Base-by-base conservation (phyloP, 768 basidiomycete species). In the Xerocomellus dryophilus region DNA sequence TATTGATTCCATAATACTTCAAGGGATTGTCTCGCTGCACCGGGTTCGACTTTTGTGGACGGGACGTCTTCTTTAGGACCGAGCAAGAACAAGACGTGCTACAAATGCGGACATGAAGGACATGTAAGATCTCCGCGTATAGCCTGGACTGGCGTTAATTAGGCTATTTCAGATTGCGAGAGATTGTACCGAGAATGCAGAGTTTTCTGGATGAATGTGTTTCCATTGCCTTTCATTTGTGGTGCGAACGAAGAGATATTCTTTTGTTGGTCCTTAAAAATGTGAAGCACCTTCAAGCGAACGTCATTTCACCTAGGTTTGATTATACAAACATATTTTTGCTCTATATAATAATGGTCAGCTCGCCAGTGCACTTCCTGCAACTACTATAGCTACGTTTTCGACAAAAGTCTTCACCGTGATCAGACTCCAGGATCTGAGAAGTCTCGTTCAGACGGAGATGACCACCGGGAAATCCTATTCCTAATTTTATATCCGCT, bases 81-180 rank as follows among this genome's bases (percentile, higher is more conserved):
- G 51, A 82, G 77, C 69, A 88, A 82, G 73, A 81, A 67, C 58
- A 93, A 88, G 76, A 90, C 87, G 47, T 93, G 91, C 68, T 93
- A 90, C 74, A 92, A 90, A 66, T 93, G 92, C 64, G 86, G 89
- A 66, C 83, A 85, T 69, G 88, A 90, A 69, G 91, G 91, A 59
- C 90, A 93, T 76, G 90, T 93, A 67, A 71, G 88, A 76, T 25
- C 41, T 44, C 38, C 31, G 12, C 7, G 11, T 25, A 49, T 35
- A 36, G 32, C 44, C 27, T 18, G 35, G 44, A 42, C 38, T 43
- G 35, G 41, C 34, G 50, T 51, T 60, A 25, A 62, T 54, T 36
- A 43, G 41, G 25, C 17, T 35, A 12, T 47, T 45, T 31, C 54
- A 86, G 83, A 83, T 86, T 64, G 83, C 84, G 41, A 77, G 82